Evolutionary conservation across 192 early-diverging fungal genomes (phyloP), one percentile per base, ranked within the genome.

Genomic region (Thamnidium elegans): DNA sequence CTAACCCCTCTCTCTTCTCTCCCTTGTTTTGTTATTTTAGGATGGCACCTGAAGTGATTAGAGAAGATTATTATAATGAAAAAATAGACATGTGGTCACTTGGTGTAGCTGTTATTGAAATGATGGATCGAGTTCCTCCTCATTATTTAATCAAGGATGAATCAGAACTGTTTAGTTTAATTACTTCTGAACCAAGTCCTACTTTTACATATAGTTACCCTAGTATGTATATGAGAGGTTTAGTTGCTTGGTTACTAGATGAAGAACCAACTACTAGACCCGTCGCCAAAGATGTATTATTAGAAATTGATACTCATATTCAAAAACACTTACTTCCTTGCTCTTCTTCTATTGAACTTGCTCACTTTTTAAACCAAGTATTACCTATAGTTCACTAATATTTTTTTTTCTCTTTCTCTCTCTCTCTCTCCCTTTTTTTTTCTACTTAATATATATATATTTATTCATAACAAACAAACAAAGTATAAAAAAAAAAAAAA

Each of bases 11-110:
- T 20, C 7, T 50, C 26, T 17, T 62, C 26, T 62, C 17, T 51
- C 26, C n/a, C 14, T 52, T 63, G 5, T 19, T 8, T 34, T 51
- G 50, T 50, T 44, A 30, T n/a, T 62, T 34, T 54, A 64, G 63
- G 63, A 81, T 81, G 80, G 80, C 80, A 17, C 80, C 80, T 39
- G 80, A 81, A 66, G 75, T 81, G 34, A 70, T 81, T 50, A 58
- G 55, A 31, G 72, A 77, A 32, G 67, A 80, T 51, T 60, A 61
- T 52, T 81, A 81, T 51, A 66, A 67, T 44, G 69, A 80, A 48
- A 76, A 73, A 62, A 71, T 80, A 20, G 80, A 81, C 53, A 77
- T 81, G 68, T 81, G 80, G 80, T 81, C 80, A 17, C 63, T 81
- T 17, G 80, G 78, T 54, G 75, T 81, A 23, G 72, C 73, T 23